phyloP scores from a whole-genome alignment of 2,329 filamentous ascomycete genomes.

The Pezicula carpinea region DNA sequence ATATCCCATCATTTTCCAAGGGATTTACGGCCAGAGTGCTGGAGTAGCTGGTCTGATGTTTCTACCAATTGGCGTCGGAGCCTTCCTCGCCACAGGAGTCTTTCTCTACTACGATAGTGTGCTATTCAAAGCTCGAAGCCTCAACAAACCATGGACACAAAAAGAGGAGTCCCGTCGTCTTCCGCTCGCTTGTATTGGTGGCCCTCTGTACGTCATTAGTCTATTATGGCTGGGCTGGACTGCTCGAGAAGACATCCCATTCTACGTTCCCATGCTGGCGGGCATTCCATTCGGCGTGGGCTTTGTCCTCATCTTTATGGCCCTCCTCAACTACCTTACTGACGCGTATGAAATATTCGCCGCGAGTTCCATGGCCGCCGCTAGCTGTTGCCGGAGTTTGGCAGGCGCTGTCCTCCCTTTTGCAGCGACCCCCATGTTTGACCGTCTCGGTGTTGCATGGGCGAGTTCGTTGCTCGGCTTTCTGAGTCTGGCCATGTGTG shows the following conservation, averaged over 20 bases:
- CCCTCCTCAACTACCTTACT: slow-evolving; percentile 55
- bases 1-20: slow-evolving; percentile 59
- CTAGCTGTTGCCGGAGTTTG: slow-evolving; percentile 32
- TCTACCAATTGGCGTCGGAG: slow-evolving; percentile 45
- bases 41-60: slow-evolving; percentile 57
- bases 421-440: slow-evolving; percentile 41
- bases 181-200: slow-evolving; percentile 44
- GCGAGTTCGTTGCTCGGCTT: slow-evolving; percentile 46
- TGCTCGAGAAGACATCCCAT: slow-evolving; percentile 43
- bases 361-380: slow-evolving; percentile 46
- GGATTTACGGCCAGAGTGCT: slow-evolving; percentile 53
- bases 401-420: slow-evolving; percentile 43
- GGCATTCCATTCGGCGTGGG: slow-evolving; percentile 50
- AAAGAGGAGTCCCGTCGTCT: slow-evolving; percentile 46
- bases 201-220: slow-evolving; percentile 38
- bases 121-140: slow-evolving; percentile 44
- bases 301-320: slow-evolving; percentile 53
- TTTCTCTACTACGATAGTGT: slow-evolving; percentile 49
- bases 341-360: slow-evolving; percentile 54
- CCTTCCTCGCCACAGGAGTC: slow-evolving; percentile 43
- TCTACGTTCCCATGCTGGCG: slow-evolving; percentile 51
- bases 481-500: slow-evolving; percentile 41
- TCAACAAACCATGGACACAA: slow-evolving; percentile 40
- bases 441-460: slow-evolving; percentile 38
- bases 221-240: slow-evolving; percentile 59